phyloP scores from a whole-genome alignment of 371 early-diverging fungal genomes.

The Antonospora locustae region DNA sequence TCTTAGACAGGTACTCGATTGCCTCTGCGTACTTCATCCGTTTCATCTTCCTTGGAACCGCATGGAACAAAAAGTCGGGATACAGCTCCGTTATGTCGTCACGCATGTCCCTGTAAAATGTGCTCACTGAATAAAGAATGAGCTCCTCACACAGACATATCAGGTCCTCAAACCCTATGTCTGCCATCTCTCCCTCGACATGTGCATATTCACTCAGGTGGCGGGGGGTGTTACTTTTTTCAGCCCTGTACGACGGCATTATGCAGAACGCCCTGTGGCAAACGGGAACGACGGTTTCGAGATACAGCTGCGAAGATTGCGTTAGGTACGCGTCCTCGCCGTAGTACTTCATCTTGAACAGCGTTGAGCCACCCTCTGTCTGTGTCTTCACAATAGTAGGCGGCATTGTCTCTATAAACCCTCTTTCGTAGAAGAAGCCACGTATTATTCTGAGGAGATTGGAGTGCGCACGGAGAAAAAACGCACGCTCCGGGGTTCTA shows the following conservation, averaged over 20 bases:
- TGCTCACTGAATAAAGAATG: constrained; percentile 68
- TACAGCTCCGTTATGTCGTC: constrained; percentile 70
- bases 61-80: constrained; percentile 70
- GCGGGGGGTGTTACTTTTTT: constrained; percentile 91
- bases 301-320: constrained; percentile 94
- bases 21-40: constrained; percentile 91
- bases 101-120: constrained; percentile 62
- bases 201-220: constrained; percentile 96
- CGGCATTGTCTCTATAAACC: constrained; percentile 81
- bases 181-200: constrained; percentile 89
- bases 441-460: constrained; percentile 76
- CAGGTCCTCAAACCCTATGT: constrained; percentile 77
- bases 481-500: constrained; percentile 74
- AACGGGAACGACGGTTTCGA: constrained; percentile 87
- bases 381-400: constrained; percentile 99
- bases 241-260: constrained; percentile 95
- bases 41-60: constrained; percentile 60
- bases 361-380: constrained; percentile 93
- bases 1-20: constrained; percentile 66
- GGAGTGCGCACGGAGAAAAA: constrained; percentile 74
- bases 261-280: constrained; percentile 89
- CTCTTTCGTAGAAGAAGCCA: constrained; percentile 68
- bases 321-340: constrained; percentile 89
- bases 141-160: constrained; percentile 72
- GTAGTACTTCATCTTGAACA: constrained; percentile 90